Conservation (phyloP, 495 filamentous ascomycete species). For the Xylaria grammica region DNA sequence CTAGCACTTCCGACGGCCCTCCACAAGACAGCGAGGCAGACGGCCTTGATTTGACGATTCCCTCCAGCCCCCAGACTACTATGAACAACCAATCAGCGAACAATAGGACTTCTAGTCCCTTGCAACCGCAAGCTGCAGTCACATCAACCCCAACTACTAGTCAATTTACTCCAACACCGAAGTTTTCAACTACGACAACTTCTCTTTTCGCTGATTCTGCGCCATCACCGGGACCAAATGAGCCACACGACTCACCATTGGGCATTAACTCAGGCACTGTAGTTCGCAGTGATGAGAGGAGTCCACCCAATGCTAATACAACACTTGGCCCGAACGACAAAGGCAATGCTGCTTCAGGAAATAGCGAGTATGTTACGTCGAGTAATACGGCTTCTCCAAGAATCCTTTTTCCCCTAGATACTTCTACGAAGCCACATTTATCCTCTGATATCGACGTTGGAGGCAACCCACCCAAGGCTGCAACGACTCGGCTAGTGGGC, state of each 20-base stretch:
- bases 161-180: background rate
- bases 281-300: background rate
- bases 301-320: background rate
- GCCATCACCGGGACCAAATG: background rate
- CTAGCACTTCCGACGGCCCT: background rate
- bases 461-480: background rate
- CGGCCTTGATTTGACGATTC: background rate
- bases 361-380: background rate
- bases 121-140: background rate
- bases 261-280: background rate
- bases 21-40: slow-evolving; percentile 8
- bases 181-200: background rate
- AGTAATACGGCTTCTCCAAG: background rate
- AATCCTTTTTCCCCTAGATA: background rate
- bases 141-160: background rate
- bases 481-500: background rate
- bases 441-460: background rate
- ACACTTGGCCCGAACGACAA: background rate
- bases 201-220: background rate
- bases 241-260: background rate
- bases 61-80: background rate
- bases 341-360: background rate
- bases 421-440: slow-evolving; percentile 4
- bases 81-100: background rate
- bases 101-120: background rate